A percentile compares a stretch with the other conserved stretches of the same genome.
Conservation (phyloP, 2,329 filamentous ascomycete species). For the Cordyceps militaris region DNA sequence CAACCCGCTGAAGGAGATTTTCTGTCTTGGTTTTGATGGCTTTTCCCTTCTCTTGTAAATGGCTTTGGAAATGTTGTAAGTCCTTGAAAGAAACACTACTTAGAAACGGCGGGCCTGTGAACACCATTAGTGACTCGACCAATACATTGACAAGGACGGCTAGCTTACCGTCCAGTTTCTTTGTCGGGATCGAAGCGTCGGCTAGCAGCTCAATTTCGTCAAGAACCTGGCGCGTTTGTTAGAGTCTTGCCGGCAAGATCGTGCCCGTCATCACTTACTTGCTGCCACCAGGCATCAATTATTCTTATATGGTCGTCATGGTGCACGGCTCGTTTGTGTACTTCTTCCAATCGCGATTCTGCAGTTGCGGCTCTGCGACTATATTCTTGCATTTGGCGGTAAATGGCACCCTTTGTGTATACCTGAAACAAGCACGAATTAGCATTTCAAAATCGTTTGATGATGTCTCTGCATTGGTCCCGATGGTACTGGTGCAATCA, state of each 20-base stretch:
- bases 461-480: background rate
- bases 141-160: background rate
- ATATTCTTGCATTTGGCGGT: constrained; percentile 96
- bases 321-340: constrained; percentile 69
- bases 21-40: constrained; percentile 70
- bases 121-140: background rate
- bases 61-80: constrained; percentile 67
- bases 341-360: constrained; percentile 72
- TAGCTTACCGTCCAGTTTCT: constrained; percentile 35
- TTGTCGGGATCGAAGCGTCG: constrained; percentile 39
- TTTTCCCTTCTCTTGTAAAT: constrained; percentile 68
- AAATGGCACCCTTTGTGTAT: constrained; percentile 79
- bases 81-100: constrained; percentile 57
- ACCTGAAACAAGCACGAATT: constrained; percentile 25
- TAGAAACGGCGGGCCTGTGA: constrained; percentile 46
- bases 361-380: constrained; percentile 81
- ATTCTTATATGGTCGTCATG: constrained; percentile 90
- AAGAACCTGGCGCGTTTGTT: constrained; percentile 40
- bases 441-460: background rate
- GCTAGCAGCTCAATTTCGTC: constrained; percentile 58
- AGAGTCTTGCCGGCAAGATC: background rate
- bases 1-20: constrained; percentile 55
- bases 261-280: constrained; percentile 50
- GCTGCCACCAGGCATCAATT: constrained; percentile 89
- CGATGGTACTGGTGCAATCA: background rate